Evolutionary conservation across 208 protist species (phyloP).

Genomic region (Wallacemonas collosoma): DNA sequence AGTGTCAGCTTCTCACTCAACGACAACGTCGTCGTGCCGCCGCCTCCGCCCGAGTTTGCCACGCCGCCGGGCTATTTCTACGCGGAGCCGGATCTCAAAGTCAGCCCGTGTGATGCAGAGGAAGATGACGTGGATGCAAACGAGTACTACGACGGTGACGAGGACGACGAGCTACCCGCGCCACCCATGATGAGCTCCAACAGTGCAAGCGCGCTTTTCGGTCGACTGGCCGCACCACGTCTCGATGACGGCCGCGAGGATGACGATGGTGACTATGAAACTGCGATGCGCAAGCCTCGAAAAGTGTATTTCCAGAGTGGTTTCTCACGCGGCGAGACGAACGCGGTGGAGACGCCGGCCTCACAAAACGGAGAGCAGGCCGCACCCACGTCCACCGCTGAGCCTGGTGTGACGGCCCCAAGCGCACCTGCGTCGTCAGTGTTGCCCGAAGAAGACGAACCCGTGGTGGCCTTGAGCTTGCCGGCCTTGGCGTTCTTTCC

Average conservation of each 20-base stretch:
- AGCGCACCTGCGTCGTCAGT: not conserved
- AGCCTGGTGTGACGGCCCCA: not conserved
- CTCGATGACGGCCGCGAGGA: not conserved
- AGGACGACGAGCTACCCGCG: conserved; percentile 11
- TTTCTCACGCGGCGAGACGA: not conserved
- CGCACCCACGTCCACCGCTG: not conserved
- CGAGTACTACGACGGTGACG: conserved; percentile 2
- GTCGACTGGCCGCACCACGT: not conserved
- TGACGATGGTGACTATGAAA: not conserved
- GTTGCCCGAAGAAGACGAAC: not conserved
- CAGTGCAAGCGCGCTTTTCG: conserved; percentile 8
- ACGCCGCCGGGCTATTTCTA: conserved; percentile 8
- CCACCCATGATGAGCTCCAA: conserved; percentile 7
- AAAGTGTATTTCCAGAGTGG: conserved; percentile 16
- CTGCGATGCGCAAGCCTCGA: not conserved
- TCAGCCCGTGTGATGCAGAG: not conserved
- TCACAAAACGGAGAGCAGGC: not conserved
- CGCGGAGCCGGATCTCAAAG: not conserved
- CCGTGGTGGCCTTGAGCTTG: no score
- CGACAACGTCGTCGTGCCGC: conserved; percentile 10
- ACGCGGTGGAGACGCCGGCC: not conserved
- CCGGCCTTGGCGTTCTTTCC: no score
- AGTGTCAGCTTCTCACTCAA: conserved; percentile 18
- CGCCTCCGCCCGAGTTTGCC: conserved; percentile 9
- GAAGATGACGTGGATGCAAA: not conserved